Percentiles rank a stretch among this genome's conserved stretches.
These are phyloP conservation scores for Picochlorum sp. DNA, from an alignment of 139 green algal genomes.

Conservation along the genomic window DNA sequence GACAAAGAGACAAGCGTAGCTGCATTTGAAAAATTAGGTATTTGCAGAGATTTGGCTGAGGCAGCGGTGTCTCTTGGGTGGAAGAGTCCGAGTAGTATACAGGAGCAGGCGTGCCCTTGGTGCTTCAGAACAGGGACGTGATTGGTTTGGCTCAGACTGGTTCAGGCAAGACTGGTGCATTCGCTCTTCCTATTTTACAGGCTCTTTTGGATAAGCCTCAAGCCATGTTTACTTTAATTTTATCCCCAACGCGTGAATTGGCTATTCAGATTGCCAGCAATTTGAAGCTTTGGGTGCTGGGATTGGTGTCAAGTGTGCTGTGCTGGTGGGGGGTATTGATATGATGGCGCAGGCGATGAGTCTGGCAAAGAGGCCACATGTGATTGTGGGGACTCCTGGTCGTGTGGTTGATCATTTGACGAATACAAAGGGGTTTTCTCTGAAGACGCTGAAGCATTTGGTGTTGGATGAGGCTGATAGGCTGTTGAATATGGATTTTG, in stretches of 20 bases:
- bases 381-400: conserved; percentile 93
- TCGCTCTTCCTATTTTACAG: conserved; percentile 93
- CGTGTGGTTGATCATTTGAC: conserved; percentile 95
- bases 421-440: conserved; percentile 98
- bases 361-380: conserved; percentile 84
- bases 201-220: conserved; percentile 82
- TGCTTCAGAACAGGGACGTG: conserved; percentile 80
- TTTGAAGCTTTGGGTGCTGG: conserved; percentile 87
- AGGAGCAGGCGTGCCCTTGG: conserved; percentile 77
- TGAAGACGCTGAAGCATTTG: conserved; percentile 78
- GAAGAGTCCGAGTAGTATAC: conserved; percentile 74
- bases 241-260: conserved; percentile 93
- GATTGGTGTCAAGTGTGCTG: conserved; percentile 79
- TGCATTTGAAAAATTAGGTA: conserved; percentile 65
- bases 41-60: conserved; percentile 74
- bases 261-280: conserved; percentile 98
- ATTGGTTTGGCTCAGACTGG: conserved; percentile 98
- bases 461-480: conserved; percentile 97
- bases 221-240: conserved; percentile 83
- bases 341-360: conserved; percentile 94
- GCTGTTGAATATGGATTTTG: conserved; percentile 99
- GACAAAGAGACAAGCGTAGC: conserved; percentile 16
- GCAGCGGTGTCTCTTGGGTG: conserved; percentile 71
- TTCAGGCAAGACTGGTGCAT: conserved; percentile 95
- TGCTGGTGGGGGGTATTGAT: conserved; percentile 96